phyloP scores from a whole-genome alignment of 306 rosid genomes.

The Quercus parvula region DNA sequence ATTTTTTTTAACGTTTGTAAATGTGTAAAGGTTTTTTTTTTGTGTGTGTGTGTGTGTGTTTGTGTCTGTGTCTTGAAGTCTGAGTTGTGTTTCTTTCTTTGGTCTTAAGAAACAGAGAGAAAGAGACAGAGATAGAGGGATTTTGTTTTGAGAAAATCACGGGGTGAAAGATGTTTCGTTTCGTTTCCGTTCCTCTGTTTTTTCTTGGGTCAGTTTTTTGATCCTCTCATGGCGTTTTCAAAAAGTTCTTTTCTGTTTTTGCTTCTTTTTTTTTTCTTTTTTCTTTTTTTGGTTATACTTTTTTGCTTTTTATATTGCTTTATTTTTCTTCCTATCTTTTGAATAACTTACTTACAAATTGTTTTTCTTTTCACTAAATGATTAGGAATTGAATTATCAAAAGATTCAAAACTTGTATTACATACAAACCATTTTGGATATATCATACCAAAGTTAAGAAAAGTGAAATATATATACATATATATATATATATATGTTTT shows the following conservation, averaged over 20 bases:
- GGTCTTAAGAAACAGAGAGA: neutral
- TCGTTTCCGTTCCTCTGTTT: neutral
- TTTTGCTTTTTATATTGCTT: neutral
- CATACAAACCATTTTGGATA: too few species aligned
- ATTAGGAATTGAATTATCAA: neutral
- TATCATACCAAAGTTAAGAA: too few species aligned
- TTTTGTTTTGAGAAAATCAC: neutral
- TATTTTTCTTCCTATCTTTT: neutral
- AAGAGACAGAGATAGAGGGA: neutral
- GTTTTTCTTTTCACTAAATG: too few species aligned
- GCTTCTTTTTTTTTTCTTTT: neutral
- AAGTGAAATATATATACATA: too few species aligned
- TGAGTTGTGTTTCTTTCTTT: neutral
- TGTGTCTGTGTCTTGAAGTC: neutral
- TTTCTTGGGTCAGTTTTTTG: neutral
- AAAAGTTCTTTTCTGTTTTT: conserved; percentile 3
- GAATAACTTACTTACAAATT: too few species aligned
- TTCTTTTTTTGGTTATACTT: neutral
- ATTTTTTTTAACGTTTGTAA: neutral
- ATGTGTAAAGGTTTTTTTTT: neutral
- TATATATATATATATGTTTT: too few species aligned
- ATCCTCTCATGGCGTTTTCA: conserved; percentile 15
- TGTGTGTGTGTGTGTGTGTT: too few species aligned
- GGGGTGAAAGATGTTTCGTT: conserved; percentile 5
- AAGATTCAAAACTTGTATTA: neutral